Percentiles rank a stretch among this genome's conserved stretches.
These are phyloP conservation scores for Lentinula detonsa DNA, from an alignment of 768 basidiomycete genomes.

Conservation along the genomic window DNA sequence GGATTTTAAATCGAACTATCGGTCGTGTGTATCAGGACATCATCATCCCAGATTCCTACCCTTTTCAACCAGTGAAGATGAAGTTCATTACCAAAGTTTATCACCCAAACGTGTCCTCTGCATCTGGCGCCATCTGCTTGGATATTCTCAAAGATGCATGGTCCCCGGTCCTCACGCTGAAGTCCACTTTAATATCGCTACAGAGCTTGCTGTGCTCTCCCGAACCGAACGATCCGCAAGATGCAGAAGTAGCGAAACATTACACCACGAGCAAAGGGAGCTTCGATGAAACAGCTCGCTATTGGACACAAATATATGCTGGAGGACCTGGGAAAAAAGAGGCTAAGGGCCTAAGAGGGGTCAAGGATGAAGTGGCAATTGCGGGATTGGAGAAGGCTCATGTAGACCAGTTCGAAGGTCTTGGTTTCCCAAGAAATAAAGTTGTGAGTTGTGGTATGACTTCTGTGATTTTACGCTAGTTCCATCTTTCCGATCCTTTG, in stretches of 20 bases:
- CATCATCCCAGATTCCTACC: constrained; percentile 85
- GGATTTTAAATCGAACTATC: neutral
- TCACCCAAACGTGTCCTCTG: constrained; percentile 93
- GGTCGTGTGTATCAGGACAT: constrained; percentile 59
- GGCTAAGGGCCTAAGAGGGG: constrained; percentile 40
- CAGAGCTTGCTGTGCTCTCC: constrained; percentile 92
- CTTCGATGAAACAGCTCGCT: constrained; percentile 89
- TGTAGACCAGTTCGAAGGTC: constrained; percentile 75
- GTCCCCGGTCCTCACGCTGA: constrained; percentile 93
- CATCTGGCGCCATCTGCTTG: constrained; percentile 91
- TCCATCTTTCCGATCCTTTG: neutral
- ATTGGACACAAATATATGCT: constrained; percentile 93
- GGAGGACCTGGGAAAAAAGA: constrained; percentile 54
- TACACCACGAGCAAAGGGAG: constrained; percentile 82
- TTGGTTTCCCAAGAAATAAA: constrained; percentile 80
- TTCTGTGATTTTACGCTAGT: neutral
- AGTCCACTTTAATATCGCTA: constrained; percentile 91
- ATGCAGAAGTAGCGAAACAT: constrained; percentile 97
- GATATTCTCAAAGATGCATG: constrained; percentile 88
- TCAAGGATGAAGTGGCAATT: constrained; percentile 54
- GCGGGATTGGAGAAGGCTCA: constrained; percentile 82
- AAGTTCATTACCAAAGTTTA: constrained; percentile 97
- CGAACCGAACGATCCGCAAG: constrained; percentile 94
- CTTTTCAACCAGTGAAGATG: constrained; percentile 96
- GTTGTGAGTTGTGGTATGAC: constrained; percentile 45